Evolutionary conservation across 2,329 filamentous ascomycete genomes (phyloP), one percentile per base, ranked within the genome.

Genomic region (Chaetoscypha palmicola): DNA sequence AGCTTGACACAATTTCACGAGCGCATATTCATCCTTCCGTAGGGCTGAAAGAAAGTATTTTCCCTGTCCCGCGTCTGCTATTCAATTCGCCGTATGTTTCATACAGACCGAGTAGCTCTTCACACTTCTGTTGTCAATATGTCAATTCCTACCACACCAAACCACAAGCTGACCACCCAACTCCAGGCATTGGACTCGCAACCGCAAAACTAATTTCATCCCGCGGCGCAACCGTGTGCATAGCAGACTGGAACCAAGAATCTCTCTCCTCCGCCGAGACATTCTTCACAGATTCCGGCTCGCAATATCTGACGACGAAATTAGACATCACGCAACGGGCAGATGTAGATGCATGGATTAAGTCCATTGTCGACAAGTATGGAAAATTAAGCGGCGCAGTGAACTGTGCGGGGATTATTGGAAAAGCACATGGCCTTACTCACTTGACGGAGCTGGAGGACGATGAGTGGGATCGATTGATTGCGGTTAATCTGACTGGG

Each of bases 111-210:
- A n/a, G n/a, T n/a, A n/a, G n/a, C n/a, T n/a, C n/a, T n/a, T n/a
- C n/a, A n/a, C n/a, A n/a, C n/a, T n/a, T n/a, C n/a, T n/a, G n/a
- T n/a, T n/a, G n/a, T n/a, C n/a, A n/a, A n/a, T n/a, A n/a, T n/a
- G n/a, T n/a, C n/a, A n/a, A n/a, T n/a, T n/a, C n/a, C n/a, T n/a
- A n/a, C n/a, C n/a, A n/a, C n/a, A n/a, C n/a, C n/a, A n/a, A n/a
- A n/a, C n/a, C n/a, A n/a, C n/a, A n/a, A n/a, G n/a, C n/a, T n/a
- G n/a, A n/a, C n/a, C n/a, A n/a, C n/a, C n/a, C n/a, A n/a, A n/a
- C n/a, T 7, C 12, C 24, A 28, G 24, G 86, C 17, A 81, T 92
- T 45, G 86, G 86, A 12, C 77, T 86, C 37, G 83, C 85, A 1
- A 76, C 89, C 3, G 83, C 85, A 2, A 77, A 80, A 58, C 43